Percentiles rank a stretch among this genome's conserved stretches.
Conservation (phyloP, 768 basidiomycete genomes). For the Suillus subluteus region DNA sequence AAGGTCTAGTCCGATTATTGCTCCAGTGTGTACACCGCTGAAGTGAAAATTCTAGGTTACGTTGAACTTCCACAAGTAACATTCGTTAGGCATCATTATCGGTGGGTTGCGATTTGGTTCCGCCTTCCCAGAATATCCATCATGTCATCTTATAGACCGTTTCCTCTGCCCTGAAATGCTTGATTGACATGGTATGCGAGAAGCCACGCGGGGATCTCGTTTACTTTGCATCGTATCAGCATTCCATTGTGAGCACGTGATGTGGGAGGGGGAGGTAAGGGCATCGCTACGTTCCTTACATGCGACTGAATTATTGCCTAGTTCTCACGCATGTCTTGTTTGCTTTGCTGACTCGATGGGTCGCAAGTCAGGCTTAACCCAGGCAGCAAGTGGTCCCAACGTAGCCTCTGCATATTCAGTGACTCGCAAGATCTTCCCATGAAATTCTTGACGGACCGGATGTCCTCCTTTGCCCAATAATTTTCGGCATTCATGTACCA, state of each 20-base stretch:
- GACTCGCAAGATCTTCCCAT: slow-evolving; percentile 20
- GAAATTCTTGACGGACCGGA: slow-evolving; percentile 36
- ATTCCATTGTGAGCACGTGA: slow-evolving; percentile 56
- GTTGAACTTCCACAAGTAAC: background rate
- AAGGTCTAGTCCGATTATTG: background rate
- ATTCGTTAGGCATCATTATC: background rate
- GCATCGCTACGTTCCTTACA: background rate
- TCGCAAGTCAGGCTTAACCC: slow-evolving; percentile 35
- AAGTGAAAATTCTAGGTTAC: slow-evolving; percentile 5
- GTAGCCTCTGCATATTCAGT: background rate
- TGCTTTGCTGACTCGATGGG: slow-evolving; percentile 49
- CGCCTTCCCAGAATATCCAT: background rate
- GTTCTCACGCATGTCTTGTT: slow-evolving; percentile 36
- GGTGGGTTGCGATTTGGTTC: background rate
- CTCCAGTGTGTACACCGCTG: background rate
- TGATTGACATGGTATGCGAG: too few relatives aligned
- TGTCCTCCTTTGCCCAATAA: too few relatives aligned
- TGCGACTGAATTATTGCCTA: slow-evolving; percentile 22
- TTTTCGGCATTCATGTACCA: too few relatives aligned
- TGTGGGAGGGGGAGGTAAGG: slow-evolving; percentile 46
- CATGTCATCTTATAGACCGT: background rate
- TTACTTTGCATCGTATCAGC: slow-evolving; percentile 57
- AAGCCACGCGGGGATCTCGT: slow-evolving; percentile 42
- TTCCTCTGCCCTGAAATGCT: slow-evolving; percentile 24
- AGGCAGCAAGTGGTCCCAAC: background rate